Percentiles rank a stretch among this genome's conserved stretches.
phyloP scores from a whole-genome alignment of 192 early-diverging fungal genomes.

The Coemansia sp. region DNA sequence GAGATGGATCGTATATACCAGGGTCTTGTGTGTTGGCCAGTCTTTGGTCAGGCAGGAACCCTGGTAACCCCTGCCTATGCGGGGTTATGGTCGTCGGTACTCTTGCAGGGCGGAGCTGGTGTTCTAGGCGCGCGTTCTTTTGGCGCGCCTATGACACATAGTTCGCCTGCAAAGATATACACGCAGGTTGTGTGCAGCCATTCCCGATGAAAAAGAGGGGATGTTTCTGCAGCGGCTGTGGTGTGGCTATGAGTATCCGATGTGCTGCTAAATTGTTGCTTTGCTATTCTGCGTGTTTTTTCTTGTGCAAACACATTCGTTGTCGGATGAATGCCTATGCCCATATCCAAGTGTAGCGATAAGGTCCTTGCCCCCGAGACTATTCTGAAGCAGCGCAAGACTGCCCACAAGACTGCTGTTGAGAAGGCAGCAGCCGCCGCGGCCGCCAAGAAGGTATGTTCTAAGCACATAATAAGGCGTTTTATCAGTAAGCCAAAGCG shows the following conservation, averaged over 20 bases:
- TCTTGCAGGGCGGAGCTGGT: constrained; percentile 39
- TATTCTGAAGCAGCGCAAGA: constrained; percentile 83
- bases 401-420: constrained; percentile 70
- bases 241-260: constrained; percentile 42
- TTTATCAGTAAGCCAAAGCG: not conserved
- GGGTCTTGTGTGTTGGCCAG: too few relatives aligned
- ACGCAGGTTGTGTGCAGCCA: not conserved
- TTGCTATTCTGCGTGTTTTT: not conserved
- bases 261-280: constrained; percentile 14
- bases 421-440: constrained; percentile 55
- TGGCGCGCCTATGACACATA: constrained; percentile 26
- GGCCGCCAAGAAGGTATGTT: constrained; percentile 49
- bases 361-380: constrained; percentile 84
- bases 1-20: too few relatives aligned
- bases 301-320: not conserved
- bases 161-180: constrained; percentile 46
- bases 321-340: not conserved
- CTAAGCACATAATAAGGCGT: not conserved
- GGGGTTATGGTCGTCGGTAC: constrained; percentile 27
- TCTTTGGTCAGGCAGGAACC: too few relatives aligned
- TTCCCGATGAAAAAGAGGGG: too few relatives aligned
- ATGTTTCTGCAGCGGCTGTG: not conserved
- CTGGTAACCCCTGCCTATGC: too few relatives aligned
- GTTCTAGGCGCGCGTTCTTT: constrained; percentile 14
- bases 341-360: constrained; percentile 38